A percentile compares a stretch with the other conserved stretches of the same genome.
These are phyloP conservation scores for Aspergillus pseudotamarii DNA, from an alignment of 2,329 filamentous ascomycete species.

Conservation along the genomic window DNA sequence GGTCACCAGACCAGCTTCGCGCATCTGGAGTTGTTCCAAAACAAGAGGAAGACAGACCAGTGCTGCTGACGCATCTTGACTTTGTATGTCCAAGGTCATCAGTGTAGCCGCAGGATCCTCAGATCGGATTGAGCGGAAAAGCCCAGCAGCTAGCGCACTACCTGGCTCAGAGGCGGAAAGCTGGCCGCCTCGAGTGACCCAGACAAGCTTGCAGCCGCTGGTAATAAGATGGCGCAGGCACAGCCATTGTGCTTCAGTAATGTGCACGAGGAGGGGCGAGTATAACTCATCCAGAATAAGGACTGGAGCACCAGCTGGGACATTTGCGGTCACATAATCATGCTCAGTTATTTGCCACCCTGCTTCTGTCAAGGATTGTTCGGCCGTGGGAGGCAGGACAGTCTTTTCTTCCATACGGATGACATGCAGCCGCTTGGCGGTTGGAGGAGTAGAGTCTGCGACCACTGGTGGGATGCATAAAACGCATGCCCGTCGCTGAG, in stretches of 20 bases:
- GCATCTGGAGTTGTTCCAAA: not conserved
- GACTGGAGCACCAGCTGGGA: not conserved
- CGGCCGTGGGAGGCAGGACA: not conserved
- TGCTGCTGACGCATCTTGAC: not conserved
- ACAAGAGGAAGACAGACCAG: not conserved
- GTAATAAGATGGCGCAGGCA: not conserved
- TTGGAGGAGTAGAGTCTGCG: not conserved
- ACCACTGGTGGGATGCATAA: not conserved
- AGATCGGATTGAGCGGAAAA: constrained; percentile 11
- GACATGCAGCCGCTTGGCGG: not conserved
- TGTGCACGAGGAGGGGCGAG: not conserved
- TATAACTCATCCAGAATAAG: constrained; percentile 7
- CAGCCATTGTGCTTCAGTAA: constrained; percentile 7
- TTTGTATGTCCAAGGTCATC: constrained; percentile 11
- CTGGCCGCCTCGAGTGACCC: constrained; percentile 13
- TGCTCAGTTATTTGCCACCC: constrained; percentile 5
- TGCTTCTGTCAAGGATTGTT: not conserved
- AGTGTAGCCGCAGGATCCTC: constrained; percentile 10
- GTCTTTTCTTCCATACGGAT: not conserved
- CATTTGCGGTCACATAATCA: not conserved
- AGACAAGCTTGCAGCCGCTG: constrained; percentile 8
- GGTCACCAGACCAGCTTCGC: not conserved
- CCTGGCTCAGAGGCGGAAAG: not conserved
- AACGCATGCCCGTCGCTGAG: not conserved
- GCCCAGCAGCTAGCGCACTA: constrained; percentile 7